Evolutionary conservation across 352 stramenopile species (phyloP), one percentile per base, ranked within the genome.

Genomic region (Blastocystis hominis): DNA sequence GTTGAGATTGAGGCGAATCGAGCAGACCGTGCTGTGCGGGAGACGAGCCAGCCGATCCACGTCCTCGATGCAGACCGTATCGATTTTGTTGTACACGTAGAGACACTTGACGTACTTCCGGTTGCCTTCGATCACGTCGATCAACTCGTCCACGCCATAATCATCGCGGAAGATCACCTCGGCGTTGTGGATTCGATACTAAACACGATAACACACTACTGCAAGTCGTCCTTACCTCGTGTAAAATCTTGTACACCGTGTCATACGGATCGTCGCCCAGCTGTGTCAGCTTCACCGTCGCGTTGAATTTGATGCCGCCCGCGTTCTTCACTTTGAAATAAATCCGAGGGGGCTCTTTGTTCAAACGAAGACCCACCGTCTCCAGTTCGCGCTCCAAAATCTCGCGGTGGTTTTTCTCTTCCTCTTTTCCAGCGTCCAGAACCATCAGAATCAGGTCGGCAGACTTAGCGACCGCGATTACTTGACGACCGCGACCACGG

Each of bases 61-160:
- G 90, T 99, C 96, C 91, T 99, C 97, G 77, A 99, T 98, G 6
- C 94, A 97, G 76, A 99, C 93, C 17, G 96, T 97, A 91, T 99
- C 97, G 89, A 98, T 98, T 91, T 99, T 99, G 92, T 99, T 99
- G 94, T 98, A 99, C 86, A 98, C 94, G 90, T 99, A 99, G 63
- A 98, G 90, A 89, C 93, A 98, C 92, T 97, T 97, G 86, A 98
- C 97, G 92, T 99, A 99, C 89, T 98, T 97, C 53, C 90, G 84
- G 90, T 99, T 98, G 76, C 96, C 97, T 91, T 98, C 93, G 78
- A 98, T 95, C 38, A 98, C 94, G 92, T 99, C 97, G 84, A 99
- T 98, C 46, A 99, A 90, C 89, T 98, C 94, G 90, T 99, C 97
- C 4, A 97, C 94, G 30, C 92, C 95, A 88, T 95, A 95, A 86